Conservation (phyloP, 1,284 basidiomycete species). For the Moesziomyces globuligerus region DNA sequence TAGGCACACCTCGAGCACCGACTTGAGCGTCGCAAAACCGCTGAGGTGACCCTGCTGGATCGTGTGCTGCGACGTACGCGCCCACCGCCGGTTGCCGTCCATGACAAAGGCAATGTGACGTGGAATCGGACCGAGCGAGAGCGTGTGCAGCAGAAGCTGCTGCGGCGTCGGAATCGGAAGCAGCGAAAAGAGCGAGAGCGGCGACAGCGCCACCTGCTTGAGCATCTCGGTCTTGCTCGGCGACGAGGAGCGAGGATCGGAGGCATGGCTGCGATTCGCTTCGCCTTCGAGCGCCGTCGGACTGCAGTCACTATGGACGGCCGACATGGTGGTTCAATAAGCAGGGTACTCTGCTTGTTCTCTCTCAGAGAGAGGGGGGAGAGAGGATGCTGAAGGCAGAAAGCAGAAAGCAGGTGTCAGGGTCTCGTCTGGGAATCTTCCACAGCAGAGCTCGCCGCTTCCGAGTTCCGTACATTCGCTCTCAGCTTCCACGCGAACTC, state of each 20-base stretch:
- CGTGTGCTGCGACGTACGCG: constrained; percentile 70
- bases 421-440: too few species aligned
- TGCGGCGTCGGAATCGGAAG: constrained; percentile 35
- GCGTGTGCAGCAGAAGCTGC: constrained; percentile 32
- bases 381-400: too few species aligned
- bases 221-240: constrained; percentile 23
- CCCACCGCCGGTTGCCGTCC: constrained; percentile 96
- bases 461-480: too few species aligned
- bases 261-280: neutral
- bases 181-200: constrained; percentile 34
- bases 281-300: too few species aligned
- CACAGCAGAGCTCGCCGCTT: too few species aligned
- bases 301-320: too few species aligned
- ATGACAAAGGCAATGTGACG: constrained; percentile 94
- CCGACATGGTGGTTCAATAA: too few species aligned
- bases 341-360: too few species aligned
- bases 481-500: too few species aligned
- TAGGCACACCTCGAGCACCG: constrained; percentile 68
- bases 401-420: too few species aligned
- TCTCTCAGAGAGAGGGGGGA: too few species aligned
- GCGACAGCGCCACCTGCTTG: constrained; percentile 37
- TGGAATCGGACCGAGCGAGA: constrained; percentile 79
- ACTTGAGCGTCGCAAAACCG: constrained; percentile 83
- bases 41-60: constrained; percentile 78
- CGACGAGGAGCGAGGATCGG: constrained; percentile 1